Evolutionary conservation across 2,329 filamentous ascomycete species (phyloP).

Genomic region (Cordyceps sp.): DNA sequence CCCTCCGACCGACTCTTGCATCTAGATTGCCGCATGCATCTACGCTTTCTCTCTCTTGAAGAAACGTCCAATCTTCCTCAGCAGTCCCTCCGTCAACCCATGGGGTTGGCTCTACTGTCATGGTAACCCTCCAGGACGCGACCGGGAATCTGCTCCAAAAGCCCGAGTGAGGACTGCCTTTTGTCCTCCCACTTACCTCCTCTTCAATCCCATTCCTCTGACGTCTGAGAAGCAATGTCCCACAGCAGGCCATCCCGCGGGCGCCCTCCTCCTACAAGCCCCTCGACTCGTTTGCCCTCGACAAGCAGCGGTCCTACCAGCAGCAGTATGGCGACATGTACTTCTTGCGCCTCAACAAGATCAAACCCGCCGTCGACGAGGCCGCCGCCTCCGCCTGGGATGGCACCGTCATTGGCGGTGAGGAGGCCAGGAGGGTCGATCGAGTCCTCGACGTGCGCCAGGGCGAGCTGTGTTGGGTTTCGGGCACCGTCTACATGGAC

Average conservation of each 20-base stretch:
- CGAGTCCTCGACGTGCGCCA: constrained; percentile 90
- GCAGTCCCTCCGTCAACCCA: too few relatives aligned
- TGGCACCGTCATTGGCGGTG: constrained; percentile 60
- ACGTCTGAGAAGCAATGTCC: constrained; percentile 11
- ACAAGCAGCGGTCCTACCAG: constrained; percentile 59
- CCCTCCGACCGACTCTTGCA: too few relatives aligned
- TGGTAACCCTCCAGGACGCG: constrained; percentile 18
- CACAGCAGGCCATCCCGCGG: constrained; percentile 30
- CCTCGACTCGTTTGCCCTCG: constrained; percentile 56
- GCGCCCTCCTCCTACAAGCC: constrained; percentile 50
- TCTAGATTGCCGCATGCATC: too few relatives aligned
- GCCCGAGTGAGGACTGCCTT: constrained; percentile 12
- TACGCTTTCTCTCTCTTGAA: too few relatives aligned
- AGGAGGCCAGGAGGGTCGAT: constrained; percentile 60
- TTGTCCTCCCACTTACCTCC: too few relatives aligned
- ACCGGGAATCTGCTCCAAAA: constrained; percentile 15
- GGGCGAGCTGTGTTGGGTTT: constrained; percentile 88
- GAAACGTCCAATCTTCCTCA: too few relatives aligned
- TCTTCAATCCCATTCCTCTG: background rate
- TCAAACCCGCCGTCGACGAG: constrained; percentile 69
- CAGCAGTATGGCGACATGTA: constrained; percentile 98
- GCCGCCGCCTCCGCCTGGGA: constrained; percentile 63
- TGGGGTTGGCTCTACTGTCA: too few relatives aligned
- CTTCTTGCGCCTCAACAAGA: constrained; percentile 73
- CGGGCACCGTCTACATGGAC: constrained; percentile 92